Conservation (phyloP, 352 stramenopile species). For the Pythium dissotocum region DNA sequence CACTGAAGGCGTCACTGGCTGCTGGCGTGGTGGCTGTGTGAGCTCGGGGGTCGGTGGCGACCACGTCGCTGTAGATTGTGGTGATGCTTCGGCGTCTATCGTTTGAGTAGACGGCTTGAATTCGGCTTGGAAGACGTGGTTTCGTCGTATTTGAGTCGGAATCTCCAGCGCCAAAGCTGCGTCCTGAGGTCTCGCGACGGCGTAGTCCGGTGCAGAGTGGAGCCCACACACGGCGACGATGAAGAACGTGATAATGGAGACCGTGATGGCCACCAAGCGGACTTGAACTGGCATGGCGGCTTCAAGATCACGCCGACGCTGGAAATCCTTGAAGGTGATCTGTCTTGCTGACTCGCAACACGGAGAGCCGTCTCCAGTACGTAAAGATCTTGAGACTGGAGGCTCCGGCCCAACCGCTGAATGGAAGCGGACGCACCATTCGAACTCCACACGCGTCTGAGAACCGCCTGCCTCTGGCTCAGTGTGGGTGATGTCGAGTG, state of each 20-base stretch:
- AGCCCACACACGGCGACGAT: background rate
- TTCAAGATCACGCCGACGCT: background rate
- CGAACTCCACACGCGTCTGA: background rate
- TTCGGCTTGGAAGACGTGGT: background rate
- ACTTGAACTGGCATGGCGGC: background rate
- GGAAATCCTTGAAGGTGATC: slow-evolving; percentile 14
- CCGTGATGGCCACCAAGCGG: background rate
- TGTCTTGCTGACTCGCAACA: background rate
- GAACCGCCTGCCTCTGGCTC: background rate
- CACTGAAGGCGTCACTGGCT: background rate
- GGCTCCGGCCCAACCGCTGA: background rate
- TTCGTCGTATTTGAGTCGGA: background rate
- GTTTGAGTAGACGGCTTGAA: background rate
- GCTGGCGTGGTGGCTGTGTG: background rate
- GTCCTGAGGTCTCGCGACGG: background rate
- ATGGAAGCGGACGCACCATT: background rate
- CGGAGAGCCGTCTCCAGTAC: background rate
- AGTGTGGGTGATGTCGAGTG: background rate
- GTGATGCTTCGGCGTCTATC: background rate
- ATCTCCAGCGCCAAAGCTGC: background rate
- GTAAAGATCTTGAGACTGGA: too few species aligned
- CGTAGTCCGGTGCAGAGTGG: background rate
- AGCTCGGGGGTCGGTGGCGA: background rate
- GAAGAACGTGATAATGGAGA: background rate
- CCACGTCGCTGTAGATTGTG: background rate